Evolutionary conservation across 768 basidiomycete genomes (phyloP).

Genomic region (Serendipita vermifera): DNA sequence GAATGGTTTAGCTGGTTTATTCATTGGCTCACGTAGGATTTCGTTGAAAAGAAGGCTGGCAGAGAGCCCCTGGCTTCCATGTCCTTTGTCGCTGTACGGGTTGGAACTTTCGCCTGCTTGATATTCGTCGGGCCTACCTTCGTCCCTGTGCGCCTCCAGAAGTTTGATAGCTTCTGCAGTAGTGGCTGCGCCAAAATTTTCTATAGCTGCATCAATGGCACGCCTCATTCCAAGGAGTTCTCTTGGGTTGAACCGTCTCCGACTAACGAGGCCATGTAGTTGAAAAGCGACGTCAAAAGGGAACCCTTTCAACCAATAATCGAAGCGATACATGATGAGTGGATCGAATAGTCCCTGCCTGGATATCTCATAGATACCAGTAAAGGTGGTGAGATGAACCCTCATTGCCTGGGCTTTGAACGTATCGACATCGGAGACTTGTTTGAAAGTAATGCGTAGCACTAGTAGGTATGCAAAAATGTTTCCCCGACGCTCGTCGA

Average conservation of each 20-base stretch:
- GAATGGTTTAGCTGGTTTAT: too few relatives aligned
- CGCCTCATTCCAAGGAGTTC: not conserved
- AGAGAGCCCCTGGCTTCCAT: too few relatives aligned
- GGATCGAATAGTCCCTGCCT: not conserved
- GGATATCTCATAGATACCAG: not conserved
- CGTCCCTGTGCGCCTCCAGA: not conserved
- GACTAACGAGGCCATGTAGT: not conserved
- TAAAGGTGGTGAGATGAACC: not conserved
- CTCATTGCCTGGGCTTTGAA: not conserved
- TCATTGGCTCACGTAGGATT: too few relatives aligned
- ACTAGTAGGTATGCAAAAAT: not conserved
- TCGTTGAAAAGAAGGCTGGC: too few relatives aligned
- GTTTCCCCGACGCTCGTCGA: too few relatives aligned
- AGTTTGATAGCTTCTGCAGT: not conserved
- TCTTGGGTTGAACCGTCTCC: not conserved
- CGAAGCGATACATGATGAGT: not conserved
- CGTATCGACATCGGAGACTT: not conserved
- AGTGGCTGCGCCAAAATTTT: not conserved
- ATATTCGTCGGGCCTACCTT: too few relatives aligned
- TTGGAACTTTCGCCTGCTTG: too few relatives aligned
- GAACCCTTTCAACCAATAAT: not conserved
- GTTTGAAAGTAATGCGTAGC: not conserved
- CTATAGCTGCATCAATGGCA: not conserved
- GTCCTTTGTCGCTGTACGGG: too few relatives aligned
- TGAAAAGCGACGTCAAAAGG: slow-evolving; percentile 6